Evolutionary conservation across 1,284 basidiomycete species (phyloP), one percentile per base, ranked within the genome.

Genomic region (Ceratobasidium sp.): DNA sequence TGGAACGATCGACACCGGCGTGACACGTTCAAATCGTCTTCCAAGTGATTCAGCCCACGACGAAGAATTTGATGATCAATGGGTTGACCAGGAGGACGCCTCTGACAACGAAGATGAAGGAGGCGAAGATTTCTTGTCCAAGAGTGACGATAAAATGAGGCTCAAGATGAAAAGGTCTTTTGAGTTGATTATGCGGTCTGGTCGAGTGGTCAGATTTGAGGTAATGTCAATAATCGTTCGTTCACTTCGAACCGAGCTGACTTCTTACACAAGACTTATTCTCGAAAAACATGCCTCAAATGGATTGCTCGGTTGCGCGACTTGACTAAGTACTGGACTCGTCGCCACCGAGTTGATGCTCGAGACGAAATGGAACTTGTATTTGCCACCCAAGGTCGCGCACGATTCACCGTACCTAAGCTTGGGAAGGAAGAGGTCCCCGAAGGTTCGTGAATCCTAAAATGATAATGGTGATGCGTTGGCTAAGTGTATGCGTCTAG

Each of bases 331-430:
- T 95, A 92, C 76, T 95, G 93, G 93, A 87, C 84, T 62, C 82
- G 85, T 64, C 84, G 88, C 42, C 87, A 92, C 74, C 83, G 83
- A 38, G 80, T 82, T 47, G 91, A 93, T 75, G 88, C 93, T 17
- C 82, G 82, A 67, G 83, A 88, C 70, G 90, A 94, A 77, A 94
- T 94, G 88, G 86, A 92, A 69, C 78, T 91, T 40, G 84, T 86
- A 17, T 84, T 87, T 75, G 79, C 82, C 34, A 79, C 79, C 27
- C 78, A 79, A 40, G 82, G 81, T 31, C 82, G 84, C 70, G 82
- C 85, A 42, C 82, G 83, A 58, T 77, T 34, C 57, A 72, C 27
- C 71, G 77, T 88, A 52, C 92, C 86, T 2, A 57, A 53, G 25
- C 40, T 29, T 34, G 68, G 62, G 38, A 58, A 55, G 40, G 52